Base-by-base conservation (phyloP, 164 flowering plant genomes). In the Chloranthus sessilifolius region DNA sequence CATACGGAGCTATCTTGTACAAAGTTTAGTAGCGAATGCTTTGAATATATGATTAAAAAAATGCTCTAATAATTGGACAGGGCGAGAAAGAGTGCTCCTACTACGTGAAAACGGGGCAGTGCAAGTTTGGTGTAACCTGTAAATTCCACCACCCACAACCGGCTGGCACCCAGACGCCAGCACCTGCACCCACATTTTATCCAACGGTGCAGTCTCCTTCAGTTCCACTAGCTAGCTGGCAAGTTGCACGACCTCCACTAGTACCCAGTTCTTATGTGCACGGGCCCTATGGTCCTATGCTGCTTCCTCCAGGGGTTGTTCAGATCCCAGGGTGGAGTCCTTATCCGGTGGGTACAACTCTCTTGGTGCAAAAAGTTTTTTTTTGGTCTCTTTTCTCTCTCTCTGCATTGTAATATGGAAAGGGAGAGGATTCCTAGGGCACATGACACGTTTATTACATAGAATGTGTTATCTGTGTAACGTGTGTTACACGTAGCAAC, bases 131-230 rank as follows among this genome's bases (percentile, higher is more conserved):
- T 39, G 54, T 61, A 39, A 81, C 90, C 37, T 94, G 99, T 71
- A 88, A 89, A 76, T 94, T 84, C 66, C 96, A 94, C 62, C 99
- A 94, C 61, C 96, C 97, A 15, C 79, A 62, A 60, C 85, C 85
- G 38, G 62, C 80, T 37, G 73, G 65, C 11, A 4, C 64, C 11
- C 74, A 76, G 4, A 47, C 68, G 55, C 77, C 83, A 20, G 49
- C 66, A 17, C 68, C 84, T 56, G 61, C 82, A 39, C 70, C 77
- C 38, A 42, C 72, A 43, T 51, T 73, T 44, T 88, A 78, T 65
- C 77, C 78, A 12, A 27, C 67, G 29, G 62, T 74, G 66, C 96
- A 82, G 64, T 63, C 89, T 53, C 70, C 85, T 39, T 50, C 82
- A 24, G 64, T 57, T 60, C 76, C 75, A 63, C 48, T 70, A 17